Conservation (phyloP, 1,284 basidiomycete species). For the Sphaerobolus stellatus region DNA sequence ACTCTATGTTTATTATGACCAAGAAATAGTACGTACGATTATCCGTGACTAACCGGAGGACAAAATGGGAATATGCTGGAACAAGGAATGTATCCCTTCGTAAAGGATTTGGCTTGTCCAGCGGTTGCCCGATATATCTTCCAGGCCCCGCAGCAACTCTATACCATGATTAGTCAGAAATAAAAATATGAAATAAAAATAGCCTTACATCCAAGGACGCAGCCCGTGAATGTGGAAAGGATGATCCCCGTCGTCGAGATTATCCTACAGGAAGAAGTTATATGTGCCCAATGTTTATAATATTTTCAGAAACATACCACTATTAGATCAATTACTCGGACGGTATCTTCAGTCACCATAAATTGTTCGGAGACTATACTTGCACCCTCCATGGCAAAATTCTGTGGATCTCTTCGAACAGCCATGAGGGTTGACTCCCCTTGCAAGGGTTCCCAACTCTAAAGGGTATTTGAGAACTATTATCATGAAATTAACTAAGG, state of each 20-base stretch:
- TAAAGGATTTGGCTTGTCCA: slow-evolving; percentile 31
- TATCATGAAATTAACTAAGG: neutral
- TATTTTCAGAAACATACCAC: slow-evolving; percentile 21
- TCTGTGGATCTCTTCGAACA: slow-evolving; percentile 12
- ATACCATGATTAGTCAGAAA: slow-evolving; percentile 11
- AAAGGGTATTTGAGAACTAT: slow-evolving; percentile 1
- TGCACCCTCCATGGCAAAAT: slow-evolving; percentile 18
- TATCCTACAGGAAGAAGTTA: neutral
- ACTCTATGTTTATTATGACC: neutral
- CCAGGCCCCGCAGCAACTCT: slow-evolving; percentile 32
- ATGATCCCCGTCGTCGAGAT: slow-evolving; percentile 40
- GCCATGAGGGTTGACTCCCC: slow-evolving; percentile 28
- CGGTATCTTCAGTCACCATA: slow-evolving; percentile 30
- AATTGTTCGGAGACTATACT: slow-evolving; percentile 25
- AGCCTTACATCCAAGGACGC: slow-evolving; percentile 33
- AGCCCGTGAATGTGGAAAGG: slow-evolving; percentile 46
- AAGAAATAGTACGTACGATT: slow-evolving; percentile 23
- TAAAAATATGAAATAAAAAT: neutral
- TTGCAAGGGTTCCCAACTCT: slow-evolving; percentile 34
- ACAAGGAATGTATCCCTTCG: slow-evolving; percentile 36
- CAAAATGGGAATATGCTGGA: slow-evolving; percentile 33
- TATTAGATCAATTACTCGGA: slow-evolving; percentile 30
- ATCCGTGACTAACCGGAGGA: slow-evolving; percentile 36
- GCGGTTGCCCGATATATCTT: slow-evolving; percentile 27
- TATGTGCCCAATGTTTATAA: neutral